phyloP scores from a whole-genome alignment of 2,329 filamentous ascomycete genomes.

The Cladosporium austrohemisphaericum region DNA sequence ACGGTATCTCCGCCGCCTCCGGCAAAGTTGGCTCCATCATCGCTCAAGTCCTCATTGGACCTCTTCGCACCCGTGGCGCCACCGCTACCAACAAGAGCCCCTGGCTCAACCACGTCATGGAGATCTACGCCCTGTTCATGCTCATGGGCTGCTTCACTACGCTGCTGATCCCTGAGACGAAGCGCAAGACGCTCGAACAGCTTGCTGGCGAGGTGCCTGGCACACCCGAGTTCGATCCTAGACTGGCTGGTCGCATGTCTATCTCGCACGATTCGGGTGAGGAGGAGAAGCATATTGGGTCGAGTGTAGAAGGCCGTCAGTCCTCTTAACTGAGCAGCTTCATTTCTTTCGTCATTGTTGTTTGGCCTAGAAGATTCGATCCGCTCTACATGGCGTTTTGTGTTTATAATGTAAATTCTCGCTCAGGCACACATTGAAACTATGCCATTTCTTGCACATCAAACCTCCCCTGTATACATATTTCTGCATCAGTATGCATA shows the following conservation, averaged over 20 bases:
- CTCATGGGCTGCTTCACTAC: conserved; percentile 65
- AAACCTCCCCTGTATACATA: no score
- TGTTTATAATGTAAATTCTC: no score
- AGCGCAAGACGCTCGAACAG: conserved; percentile 63
- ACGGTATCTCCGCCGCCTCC: conserved; percentile 48
- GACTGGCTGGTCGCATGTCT: conserved; percentile 21
- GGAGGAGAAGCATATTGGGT: conserved; percentile 5
- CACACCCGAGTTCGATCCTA: conserved; percentile 46
- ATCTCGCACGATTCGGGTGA: conserved; percentile 1
- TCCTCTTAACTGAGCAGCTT: not conserved
- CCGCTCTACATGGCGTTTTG: no score
- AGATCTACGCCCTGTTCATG: conserved; percentile 80
- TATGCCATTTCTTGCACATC: no score
- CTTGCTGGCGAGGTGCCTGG: conserved; percentile 64
- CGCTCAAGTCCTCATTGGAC: conserved; percentile 48
- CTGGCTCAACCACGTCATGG: conserved; percentile 69
- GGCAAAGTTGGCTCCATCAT: conserved; percentile 50
- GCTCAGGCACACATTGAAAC: no score
- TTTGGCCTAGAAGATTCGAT: no score
- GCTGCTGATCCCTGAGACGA: conserved; percentile 71
- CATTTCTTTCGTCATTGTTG: no score
- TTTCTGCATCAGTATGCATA: no score
- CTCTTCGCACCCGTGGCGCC: conserved; percentile 52
- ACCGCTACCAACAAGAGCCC: conserved; percentile 53
- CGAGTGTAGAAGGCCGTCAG: not conserved